These are phyloP conservation scores for Plasmodium yoelii DNA, from an alignment of 169 alveolate species.

Conservation along the genomic window DNA sequence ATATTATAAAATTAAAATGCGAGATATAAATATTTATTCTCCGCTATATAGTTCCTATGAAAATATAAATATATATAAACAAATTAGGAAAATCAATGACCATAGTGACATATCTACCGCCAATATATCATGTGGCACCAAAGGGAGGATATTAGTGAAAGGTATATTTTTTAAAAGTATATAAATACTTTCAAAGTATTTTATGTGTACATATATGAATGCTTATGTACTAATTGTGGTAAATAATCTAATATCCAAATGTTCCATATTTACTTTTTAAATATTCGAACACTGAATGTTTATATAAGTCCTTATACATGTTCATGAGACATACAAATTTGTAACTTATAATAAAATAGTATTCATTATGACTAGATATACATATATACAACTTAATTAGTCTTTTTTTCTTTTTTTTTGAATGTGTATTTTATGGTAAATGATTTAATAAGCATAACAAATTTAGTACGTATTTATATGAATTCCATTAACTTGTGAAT, in stretches of 20 bases:
- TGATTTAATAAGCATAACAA: no score
- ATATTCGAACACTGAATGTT: not conserved
- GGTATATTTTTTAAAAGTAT: slow-evolving; percentile 14
- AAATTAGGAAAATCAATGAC: slow-evolving; percentile 17
- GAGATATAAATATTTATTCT: slow-evolving; percentile 34
- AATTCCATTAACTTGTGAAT: no score
- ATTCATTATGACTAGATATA: not conserved
- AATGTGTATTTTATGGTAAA: no score
- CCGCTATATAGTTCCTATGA: slow-evolving; percentile 68
- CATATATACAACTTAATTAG: no score
- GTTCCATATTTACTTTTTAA: not conserved
- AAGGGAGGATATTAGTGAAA: slow-evolving; percentile 63
- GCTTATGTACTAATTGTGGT: not conserved
- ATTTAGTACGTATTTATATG: no score
- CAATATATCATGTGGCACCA: slow-evolving; percentile 70
- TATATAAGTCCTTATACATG: not conserved
- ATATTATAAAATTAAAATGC: no score
- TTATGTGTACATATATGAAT: not conserved
- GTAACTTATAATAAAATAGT: not conserved
- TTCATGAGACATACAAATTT: no score
- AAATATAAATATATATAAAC: slow-evolving; percentile 68
- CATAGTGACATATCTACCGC: slow-evolving; percentile 53
- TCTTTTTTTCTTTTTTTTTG: no score
- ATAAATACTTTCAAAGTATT: not conserved
- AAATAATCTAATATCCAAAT: not conserved